Evolutionary conservation across 805 yeast genomes (phyloP).

Genomic region (Wickerhamiella australiensis): DNA sequence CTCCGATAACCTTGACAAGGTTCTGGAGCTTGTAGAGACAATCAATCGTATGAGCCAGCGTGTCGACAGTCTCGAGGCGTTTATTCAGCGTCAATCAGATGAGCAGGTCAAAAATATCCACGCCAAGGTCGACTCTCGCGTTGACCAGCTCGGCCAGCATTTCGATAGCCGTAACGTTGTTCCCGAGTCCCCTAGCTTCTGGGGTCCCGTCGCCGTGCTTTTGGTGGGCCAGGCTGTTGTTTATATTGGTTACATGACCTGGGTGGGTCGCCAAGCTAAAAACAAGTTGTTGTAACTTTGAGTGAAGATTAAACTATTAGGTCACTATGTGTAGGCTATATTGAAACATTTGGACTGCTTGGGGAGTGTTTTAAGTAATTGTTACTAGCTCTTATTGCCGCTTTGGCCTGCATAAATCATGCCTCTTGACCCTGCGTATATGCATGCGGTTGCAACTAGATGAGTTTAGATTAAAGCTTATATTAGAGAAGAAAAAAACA

Average conservation of each 20-base stretch:
- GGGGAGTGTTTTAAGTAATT: no score
- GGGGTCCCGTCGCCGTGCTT: conserved; percentile 9
- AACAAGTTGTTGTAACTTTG: conserved; percentile 13
- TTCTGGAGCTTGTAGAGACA: conserved; percentile 5
- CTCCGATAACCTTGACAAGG: neutral
- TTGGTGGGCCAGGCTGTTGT: conserved; percentile 11
- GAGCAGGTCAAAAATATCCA: neutral
- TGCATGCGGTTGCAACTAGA: no score
- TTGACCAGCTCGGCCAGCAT: neutral
- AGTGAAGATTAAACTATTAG: neutral
- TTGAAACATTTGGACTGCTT: no score
- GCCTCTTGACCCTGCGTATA: no score
- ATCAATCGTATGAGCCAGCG: conserved; percentile 7
- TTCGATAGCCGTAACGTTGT: neutral
- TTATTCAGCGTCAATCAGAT: neutral
- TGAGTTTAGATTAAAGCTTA: no score
- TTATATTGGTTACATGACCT: conserved; percentile 10
- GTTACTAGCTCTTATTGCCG: no score
- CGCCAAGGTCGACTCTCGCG: conserved; percentile 3
- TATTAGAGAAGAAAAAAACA: no score
- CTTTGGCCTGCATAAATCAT: no score
- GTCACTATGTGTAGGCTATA: no score
- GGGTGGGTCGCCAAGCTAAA: conserved; percentile 10
- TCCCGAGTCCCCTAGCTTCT: neutral
- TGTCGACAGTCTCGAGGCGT: conserved; percentile 2